Evolutionary conservation across 257 asterid genomes (phyloP).

Genomic region (Capsicum chinense): DNA sequence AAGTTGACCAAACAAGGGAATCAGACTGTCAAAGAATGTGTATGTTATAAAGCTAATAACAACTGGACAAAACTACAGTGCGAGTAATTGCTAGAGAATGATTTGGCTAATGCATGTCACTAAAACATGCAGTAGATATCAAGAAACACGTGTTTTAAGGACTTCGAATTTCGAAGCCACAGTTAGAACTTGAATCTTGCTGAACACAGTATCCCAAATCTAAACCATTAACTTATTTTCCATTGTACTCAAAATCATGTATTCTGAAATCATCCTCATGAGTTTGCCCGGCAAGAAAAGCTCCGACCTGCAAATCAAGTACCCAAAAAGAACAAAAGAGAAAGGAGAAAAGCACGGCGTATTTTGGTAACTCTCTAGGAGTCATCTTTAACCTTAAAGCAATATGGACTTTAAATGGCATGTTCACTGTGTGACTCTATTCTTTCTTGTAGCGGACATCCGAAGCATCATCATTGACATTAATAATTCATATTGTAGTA

Average conservation of each 20-base stretch:
- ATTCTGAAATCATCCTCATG: background rate
- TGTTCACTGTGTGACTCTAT: background rate
- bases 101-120: background rate
- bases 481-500: background rate
- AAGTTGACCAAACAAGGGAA: constrained; percentile 1
- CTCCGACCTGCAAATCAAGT: background rate
- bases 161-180: background rate
- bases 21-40: background rate
- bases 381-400: constrained; percentile 31
- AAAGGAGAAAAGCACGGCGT: constrained; percentile 28
- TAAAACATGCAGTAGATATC: background rate
- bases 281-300: background rate
- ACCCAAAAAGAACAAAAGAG: background rate
- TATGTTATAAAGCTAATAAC: constrained; percentile 19
- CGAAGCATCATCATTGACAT: background rate
- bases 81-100: background rate
- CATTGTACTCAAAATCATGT: background rate
- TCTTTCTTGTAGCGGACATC: background rate
- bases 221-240: background rate
- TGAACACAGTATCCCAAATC: background rate
- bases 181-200: background rate
- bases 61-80: background rate
- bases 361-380: constrained; percentile 35
- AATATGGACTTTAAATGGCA: background rate
- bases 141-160: background rate